Evolutionary conservation across 177 flowering plant genomes (phyloP), one percentile per base, ranked within the genome.

Genomic region (Vitis hybrid): DNA sequence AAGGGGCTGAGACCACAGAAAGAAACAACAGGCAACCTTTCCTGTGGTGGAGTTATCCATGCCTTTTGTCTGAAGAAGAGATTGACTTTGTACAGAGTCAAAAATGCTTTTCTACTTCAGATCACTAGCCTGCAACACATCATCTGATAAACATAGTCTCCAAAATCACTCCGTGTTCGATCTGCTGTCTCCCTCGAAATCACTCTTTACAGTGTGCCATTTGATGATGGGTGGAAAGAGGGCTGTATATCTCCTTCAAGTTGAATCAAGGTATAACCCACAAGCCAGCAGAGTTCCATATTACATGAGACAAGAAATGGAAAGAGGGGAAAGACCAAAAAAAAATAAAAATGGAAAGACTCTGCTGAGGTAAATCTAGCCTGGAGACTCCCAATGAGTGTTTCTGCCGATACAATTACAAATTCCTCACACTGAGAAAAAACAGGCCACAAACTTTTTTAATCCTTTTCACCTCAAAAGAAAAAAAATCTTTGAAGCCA

Each of bases 121-220:
- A 62, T 62, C 61, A 62, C 65, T 57, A 29, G 3, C 60, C 65
- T 33, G 63, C 52, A 57, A 75, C 57, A 18, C 26, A 51, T 31
- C 60, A 63, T 10, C 62, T 14, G 19, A 39, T 18, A 67, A 61
- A 10, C n/a, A 63, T 16, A 11, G 12, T 16, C 64, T 29, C 6
- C 20, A 57, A 1, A 29, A 22, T 70, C 66, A 52, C 9, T 62
- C 51, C 56, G 55, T 57, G 20, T 69, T 52, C 63, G 60, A 57
- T 56, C 67, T 57, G 57, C 33, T 55, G 10, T 62, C 69, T 58
- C 60, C 51, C 48, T 39, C 10, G 51, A n/a, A 59, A 59, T 67
- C 72, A 75, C 53, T 75, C 80, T 85, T 84, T 83, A 85, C 85
- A 81, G 56, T 77, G 60, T 45, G 72, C 60, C 62, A 49, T 60